These are phyloP conservation scores for Hymenoscyphus repandus DNA, from an alignment of 2,329 filamentous ascomycete genomes.

Conservation along the genomic window DNA sequence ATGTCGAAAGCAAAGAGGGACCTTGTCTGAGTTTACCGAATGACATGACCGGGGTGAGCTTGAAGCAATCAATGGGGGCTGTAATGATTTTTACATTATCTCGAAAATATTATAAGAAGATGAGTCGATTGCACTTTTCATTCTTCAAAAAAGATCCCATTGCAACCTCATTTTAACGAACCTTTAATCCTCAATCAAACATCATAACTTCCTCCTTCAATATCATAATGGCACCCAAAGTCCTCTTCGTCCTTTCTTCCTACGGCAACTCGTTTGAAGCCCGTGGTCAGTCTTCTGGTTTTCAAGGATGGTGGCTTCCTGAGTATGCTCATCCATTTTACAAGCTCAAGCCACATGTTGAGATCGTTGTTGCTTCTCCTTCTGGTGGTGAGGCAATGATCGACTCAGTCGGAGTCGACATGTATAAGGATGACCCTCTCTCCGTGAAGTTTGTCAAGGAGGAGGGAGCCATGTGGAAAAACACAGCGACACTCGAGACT, in stretches of 20 bases:
- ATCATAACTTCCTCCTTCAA: background rate
- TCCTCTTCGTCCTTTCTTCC: background rate
- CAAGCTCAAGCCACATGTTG: conserved; percentile 36
- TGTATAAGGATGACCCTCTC: conserved; percentile 36
- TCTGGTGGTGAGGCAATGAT: conserved; percentile 39
- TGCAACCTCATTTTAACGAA: background rate
- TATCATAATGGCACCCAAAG: background rate
- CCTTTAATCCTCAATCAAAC: background rate
- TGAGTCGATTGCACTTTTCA: no score
- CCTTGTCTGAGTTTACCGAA: no score
- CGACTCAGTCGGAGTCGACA: conserved; percentile 39
- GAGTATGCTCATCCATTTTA: conserved; percentile 45
- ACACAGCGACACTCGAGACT: conserved; percentile 44
- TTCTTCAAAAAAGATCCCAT: background rate
- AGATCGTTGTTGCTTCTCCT: conserved; percentile 41
- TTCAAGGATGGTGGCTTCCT: conserved; percentile 31
- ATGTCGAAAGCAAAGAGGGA: no score
- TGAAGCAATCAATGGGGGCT: no score
- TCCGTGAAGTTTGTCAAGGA: conserved; percentile 39
- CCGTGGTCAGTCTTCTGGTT: background rate
- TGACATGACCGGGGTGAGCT: no score
- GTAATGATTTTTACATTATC: no score
- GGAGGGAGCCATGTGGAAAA: conserved; percentile 45
- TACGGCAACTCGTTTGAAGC: background rate
- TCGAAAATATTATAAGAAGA: no score